These are phyloP conservation scores for Kondoa malvinella DNA, from an alignment of 768 basidiomycete genomes.

Conservation along the genomic window DNA sequence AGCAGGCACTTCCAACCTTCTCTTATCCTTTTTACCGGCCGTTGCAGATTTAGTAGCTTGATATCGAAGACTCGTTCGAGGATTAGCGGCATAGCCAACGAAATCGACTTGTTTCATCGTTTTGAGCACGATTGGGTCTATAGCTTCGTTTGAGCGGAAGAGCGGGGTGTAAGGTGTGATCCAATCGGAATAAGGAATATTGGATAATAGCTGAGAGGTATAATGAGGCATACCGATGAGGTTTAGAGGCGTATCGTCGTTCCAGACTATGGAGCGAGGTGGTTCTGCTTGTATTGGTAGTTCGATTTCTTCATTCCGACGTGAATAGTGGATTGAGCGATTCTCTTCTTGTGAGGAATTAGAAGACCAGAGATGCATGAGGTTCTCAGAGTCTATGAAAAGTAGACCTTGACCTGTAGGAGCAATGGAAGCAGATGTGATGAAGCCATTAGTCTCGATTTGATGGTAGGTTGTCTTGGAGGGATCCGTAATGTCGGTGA, in stretches of 20 bases:
- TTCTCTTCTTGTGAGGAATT: constrained; percentile 46
- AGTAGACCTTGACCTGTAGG: constrained; percentile 80
- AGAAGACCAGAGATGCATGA: constrained; percentile 49
- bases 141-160: constrained; percentile 46
- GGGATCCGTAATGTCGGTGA: constrained; percentile 61
- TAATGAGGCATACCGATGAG: constrained; percentile 78
- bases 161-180: constrained; percentile 41
- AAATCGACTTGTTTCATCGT: constrained; percentile 76
- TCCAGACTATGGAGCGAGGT: constrained; percentile 61
- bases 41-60: constrained; percentile 38
- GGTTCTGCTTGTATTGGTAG: constrained; percentile 62
- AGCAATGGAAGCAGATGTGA: constrained; percentile 65
- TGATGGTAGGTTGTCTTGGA: constrained; percentile 57
- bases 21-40: constrained; percentile 40
- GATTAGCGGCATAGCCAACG: constrained; percentile 72
- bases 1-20: constrained; percentile 32
- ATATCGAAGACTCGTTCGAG: constrained; percentile 61
- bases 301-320: constrained; percentile 70
- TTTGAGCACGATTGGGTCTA: constrained; percentile 59
- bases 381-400: constrained; percentile 73
- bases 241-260: constrained; percentile 71
- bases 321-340: constrained; percentile 55
- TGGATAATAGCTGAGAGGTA: constrained; percentile 53
- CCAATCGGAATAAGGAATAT: constrained; percentile 31
- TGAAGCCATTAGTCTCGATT: constrained; percentile 41